phyloP scores from a whole-genome alignment of 2,329 filamentous ascomycete species.

The Clonostachys solani region DNA sequence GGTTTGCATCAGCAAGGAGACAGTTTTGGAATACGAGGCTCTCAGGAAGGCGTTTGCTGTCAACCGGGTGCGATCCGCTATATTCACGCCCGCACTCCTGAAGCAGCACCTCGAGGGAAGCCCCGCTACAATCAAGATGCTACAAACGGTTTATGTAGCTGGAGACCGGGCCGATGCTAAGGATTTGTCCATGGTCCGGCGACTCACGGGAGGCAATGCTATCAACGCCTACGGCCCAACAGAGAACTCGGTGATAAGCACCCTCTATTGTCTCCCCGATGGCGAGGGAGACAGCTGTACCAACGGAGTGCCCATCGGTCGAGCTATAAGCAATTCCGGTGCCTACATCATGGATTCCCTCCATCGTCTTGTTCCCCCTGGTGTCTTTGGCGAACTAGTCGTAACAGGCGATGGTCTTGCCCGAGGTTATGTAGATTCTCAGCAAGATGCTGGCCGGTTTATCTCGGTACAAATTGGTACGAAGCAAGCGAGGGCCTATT shows the following conservation, averaged over 20 bases:
- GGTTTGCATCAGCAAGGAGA: conserved; percentile 9
- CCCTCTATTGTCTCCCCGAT: conserved; percentile 8
- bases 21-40: conserved; percentile 4
- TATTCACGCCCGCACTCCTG: conserved; percentile 7
- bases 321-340: conserved; percentile 11
- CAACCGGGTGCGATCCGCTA: conserved; percentile 1
- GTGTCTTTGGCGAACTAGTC: conserved; percentile 15
- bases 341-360: conserved; percentile 9
- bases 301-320: conserved; percentile 12
- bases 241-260: conserved; percentile 12
- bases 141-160: conserved; percentile 6
- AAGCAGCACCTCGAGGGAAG: conserved; percentile 7
- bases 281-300: neutral
- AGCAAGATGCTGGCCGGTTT: conserved; percentile 5
- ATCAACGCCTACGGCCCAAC: conserved; percentile 15
- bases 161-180: conserved; percentile 7
- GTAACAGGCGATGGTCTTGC: conserved; percentile 13
- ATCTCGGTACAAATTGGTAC: conserved; percentile 3
- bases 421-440: conserved; percentile 9
- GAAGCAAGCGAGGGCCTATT: conserved; percentile 8
- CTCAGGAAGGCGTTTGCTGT: conserved; percentile 4
- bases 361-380: conserved; percentile 8
- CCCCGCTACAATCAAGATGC: neutral
- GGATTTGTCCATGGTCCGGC: conserved; percentile 1
- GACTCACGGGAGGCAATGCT: neutral